Conservation (phyloP, 495 filamentous ascomycete species). For the Staphylotrichum tortipilum region DNA sequence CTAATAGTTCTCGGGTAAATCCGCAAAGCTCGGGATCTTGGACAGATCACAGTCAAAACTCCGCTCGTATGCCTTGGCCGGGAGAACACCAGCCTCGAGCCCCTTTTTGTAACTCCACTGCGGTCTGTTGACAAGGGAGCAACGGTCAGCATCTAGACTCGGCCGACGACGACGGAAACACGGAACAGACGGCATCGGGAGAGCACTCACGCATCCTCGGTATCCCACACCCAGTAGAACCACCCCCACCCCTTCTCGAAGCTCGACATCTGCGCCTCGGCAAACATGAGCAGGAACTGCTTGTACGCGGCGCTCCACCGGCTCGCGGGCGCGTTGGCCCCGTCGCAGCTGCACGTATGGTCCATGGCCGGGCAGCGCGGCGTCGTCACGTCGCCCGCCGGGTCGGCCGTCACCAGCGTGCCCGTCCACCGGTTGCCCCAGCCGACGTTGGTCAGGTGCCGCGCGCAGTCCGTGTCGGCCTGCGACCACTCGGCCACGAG, state of each 20-base stretch:
- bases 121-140: constrained; percentile 39
- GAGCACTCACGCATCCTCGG: constrained; percentile 33
- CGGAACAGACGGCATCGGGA: background rate
- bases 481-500: constrained; percentile 97
- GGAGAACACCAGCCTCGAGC: constrained; percentile 74
- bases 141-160: constrained; percentile 34
- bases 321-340: constrained; percentile 63
- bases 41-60: constrained; percentile 62
- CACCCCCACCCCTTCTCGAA: constrained; percentile 92
- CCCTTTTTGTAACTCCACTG: constrained; percentile 95
- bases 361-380: constrained; percentile 62
- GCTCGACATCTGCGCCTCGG: constrained; percentile 86
- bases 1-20: constrained; percentile 62
- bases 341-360: constrained; percentile 58
- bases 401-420: constrained; percentile 52
- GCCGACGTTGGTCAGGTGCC: constrained; percentile 83
- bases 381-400: constrained; percentile 44
- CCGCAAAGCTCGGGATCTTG: constrained; percentile 61
- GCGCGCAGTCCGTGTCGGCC: constrained; percentile 91
- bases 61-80: constrained; percentile 64
- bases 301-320: constrained; percentile 71
- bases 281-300: constrained; percentile 77
- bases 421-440: constrained; percentile 88
- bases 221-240: constrained; percentile 89
- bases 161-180: background rate